phyloP scores from a whole-genome alignment of 768 basidiomycete genomes.

The Trametopsis cervina region DNA sequence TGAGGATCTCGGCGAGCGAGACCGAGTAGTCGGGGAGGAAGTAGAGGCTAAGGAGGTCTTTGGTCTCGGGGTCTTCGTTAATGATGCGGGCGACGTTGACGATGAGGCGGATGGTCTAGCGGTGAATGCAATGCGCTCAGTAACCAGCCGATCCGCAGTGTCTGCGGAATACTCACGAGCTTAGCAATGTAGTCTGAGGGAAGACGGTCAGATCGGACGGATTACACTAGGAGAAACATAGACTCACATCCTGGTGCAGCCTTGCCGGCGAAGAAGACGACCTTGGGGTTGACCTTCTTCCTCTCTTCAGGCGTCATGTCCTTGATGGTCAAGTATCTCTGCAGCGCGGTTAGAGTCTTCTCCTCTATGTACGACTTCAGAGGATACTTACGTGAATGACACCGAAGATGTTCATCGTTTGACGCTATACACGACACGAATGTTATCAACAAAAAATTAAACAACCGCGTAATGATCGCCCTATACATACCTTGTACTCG shows the following conservation, averaged over 20 bases:
- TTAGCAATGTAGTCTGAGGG: slow-evolving; percentile 82
- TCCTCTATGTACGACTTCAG: neutral
- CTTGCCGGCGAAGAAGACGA: slow-evolving; percentile 97
- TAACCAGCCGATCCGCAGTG: neutral
- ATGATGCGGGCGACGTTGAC: slow-evolving; percentile 80
- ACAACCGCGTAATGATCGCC: neutral
- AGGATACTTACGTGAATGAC: slow-evolving; percentile 67
- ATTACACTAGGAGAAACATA: neutral
- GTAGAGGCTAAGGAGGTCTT: slow-evolving; percentile 78
- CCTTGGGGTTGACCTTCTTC: slow-evolving; percentile 76
- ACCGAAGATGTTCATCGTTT: slow-evolving; percentile 90
- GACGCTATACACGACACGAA: slow-evolving; percentile 50
- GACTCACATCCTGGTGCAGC: slow-evolving; percentile 85
- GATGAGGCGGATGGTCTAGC: slow-evolving; percentile 84
- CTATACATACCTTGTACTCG: slow-evolving; percentile 69
- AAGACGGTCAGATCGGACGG: slow-evolving; percentile 10
- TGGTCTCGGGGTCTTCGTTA: slow-evolving; percentile 82
- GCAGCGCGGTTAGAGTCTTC: slow-evolving; percentile 4
- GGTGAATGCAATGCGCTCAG: neutral
- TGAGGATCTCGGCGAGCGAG: slow-evolving; percentile 74
- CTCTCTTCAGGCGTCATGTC: slow-evolving; percentile 69
- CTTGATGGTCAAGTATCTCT: slow-evolving; percentile 83
- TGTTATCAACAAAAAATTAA: too few relatives aligned
- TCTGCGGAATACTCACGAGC: slow-evolving; percentile 55
- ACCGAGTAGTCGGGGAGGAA: slow-evolving; percentile 97